Evolutionary conservation across 1,139 yeast genomes (phyloP).

Genomic region (Kluyveromyces sp.): DNA sequence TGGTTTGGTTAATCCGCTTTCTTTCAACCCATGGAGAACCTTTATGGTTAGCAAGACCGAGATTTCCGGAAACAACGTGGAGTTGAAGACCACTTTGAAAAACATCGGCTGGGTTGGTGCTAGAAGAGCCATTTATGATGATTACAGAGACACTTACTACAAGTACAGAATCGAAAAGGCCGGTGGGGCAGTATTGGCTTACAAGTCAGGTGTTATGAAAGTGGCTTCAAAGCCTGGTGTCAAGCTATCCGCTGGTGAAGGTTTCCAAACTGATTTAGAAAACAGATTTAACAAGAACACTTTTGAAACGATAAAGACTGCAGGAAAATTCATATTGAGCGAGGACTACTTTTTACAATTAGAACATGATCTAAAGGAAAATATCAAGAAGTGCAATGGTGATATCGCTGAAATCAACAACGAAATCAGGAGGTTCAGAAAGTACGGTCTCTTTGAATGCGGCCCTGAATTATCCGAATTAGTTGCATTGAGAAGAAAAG

Average conservation of each 20-base stretch:
- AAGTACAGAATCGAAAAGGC: conserved; percentile 52
- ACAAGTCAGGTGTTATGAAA: conserved; percentile 61
- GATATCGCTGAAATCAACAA: conserved; percentile 29
- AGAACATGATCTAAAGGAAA: conserved; percentile 39
- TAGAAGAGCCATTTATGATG: conserved; percentile 61
- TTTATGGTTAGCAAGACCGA: conserved; percentile 22
- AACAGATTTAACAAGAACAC: conserved; percentile 26
- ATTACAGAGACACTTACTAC: conserved; percentile 66
- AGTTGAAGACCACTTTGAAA: conserved; percentile 47
- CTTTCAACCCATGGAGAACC: conserved; percentile 38
- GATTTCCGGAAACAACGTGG: conserved; percentile 23
- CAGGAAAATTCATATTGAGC: conserved; percentile 40
- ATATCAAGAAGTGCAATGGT: conserved; percentile 21
- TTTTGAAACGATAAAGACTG: conserved; percentile 28
- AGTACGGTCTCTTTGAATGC: conserved; percentile 50
- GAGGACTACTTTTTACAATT: conserved; percentile 46
- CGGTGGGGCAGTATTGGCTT: conserved; percentile 79
- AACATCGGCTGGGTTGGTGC: conserved; percentile 90
- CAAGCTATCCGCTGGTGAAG: conserved; percentile 67
- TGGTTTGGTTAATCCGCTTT: conserved; percentile 73
- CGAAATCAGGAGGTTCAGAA: conserved; percentile 42
- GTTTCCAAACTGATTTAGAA: conserved; percentile 57
- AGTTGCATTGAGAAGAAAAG: conserved; percentile 28
- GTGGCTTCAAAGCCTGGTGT: conserved; percentile 56
- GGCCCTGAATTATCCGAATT: conserved; percentile 37